Base-by-base conservation (phyloP, 495 filamentous ascomycete genomes). In the Hypoxylon rickii region DNA sequence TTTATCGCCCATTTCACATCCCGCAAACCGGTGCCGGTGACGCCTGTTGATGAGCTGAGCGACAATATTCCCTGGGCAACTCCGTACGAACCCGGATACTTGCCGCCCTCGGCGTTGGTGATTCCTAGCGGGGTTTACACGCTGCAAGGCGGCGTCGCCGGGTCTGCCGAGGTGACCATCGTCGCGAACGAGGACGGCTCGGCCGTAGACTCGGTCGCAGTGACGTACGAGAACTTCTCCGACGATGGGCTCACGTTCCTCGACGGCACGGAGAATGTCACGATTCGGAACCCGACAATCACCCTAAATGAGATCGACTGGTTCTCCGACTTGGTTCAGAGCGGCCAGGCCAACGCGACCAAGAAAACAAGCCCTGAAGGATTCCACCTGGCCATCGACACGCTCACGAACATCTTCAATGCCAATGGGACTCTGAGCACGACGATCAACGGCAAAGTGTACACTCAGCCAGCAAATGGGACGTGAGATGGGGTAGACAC, bases 281-380 rank as follows among this genome's bases (percentile, higher is more conserved):
- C 55, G 3, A 8, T 24, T 11, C 29, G 20, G 1, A 34, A 21
- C n/a, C 53, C 16, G 32, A 21, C 22, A 0, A 2, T 53, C 17
- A 51, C 43, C 7, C 13, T 57, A n/a, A 48, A 26, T 18, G 17
- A 19, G 1, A 3, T 55, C 3, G 58, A 58, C 40, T 66, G 63
- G 63, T 58, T 44, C 44, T 66, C 63, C 16, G 44, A 51, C 29
- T 16, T 66, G 18, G 17, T 18, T 13, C 46, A 49, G 11, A 38
- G 32, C 4, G 63, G 63, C 6, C 46, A 33, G 13, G 43, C 24
- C 0, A 21, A 38, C 13, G 39, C 45, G 1, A 61, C 60, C 3
- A 64, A 67, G 50, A 51, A 45, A 15, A 61, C 65, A 0, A 63
- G 61, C 24, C 52, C 54, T 7, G 61, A 45, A 24, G 61, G 61